These are phyloP conservation scores for Epichloe amarillans DNA, from an alignment of 2,329 filamentous ascomycete genomes.

Conservation along the genomic window DNA sequence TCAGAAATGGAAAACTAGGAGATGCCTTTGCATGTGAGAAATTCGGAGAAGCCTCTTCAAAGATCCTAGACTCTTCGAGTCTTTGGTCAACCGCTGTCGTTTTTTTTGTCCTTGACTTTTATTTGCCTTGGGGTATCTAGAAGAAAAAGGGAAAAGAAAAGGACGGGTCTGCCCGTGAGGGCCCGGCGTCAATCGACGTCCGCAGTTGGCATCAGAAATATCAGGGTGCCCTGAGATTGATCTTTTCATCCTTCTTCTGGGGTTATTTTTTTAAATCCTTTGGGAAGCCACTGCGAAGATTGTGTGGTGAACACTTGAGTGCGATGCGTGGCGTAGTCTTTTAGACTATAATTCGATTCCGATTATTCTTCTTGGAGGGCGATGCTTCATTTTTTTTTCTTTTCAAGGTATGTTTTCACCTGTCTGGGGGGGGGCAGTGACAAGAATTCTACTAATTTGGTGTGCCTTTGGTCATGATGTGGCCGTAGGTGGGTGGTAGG, in stretches of 20 bases:
- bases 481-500: background rate
- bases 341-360: constrained; percentile 13
- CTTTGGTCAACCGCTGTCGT: constrained; percentile 8
- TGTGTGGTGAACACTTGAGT: constrained; percentile 13
- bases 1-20: background rate
- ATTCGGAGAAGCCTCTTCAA: constrained; percentile 13
- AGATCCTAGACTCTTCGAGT: background rate
- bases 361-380: constrained; percentile 13
- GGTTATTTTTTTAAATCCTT: constrained; percentile 2
- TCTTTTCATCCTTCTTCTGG: background rate
- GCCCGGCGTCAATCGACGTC: constrained; percentile 11
- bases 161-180: constrained; percentile 14
- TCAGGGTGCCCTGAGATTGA: constrained; percentile 5
- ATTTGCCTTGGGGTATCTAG: background rate
- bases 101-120: background rate
- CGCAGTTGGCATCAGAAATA: constrained; percentile 14
- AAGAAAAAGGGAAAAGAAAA: background rate
- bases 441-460: constrained; percentile 3
- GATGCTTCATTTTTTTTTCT: constrained; percentile 12
- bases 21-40: constrained; percentile 11
- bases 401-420: constrained; percentile 6
- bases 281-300: constrained; percentile 14
- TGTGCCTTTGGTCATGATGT: background rate
- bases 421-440: background rate
- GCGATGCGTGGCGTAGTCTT: constrained; percentile 13